Percentiles rank a stretch among this genome's conserved stretches.
Evolutionary conservation across 2,329 filamentous ascomycete species (phyloP).

Genomic region (Lachnellula willkommii): DNA sequence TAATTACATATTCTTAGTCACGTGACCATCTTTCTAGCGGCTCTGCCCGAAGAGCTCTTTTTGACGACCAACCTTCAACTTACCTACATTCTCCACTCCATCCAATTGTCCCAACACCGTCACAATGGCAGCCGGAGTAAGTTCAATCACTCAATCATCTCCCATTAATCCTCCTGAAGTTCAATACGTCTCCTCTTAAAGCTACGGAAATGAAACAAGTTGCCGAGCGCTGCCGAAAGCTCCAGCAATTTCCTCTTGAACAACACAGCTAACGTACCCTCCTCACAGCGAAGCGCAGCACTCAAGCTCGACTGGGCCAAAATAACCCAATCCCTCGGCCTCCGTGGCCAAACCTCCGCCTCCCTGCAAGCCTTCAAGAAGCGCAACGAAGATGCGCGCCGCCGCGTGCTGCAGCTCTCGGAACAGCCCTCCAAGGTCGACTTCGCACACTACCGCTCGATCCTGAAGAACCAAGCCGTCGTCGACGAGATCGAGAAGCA

Average conservation of each 20-base stretch:
- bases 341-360: constrained; percentile 87
- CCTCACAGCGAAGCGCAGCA: constrained; percentile 83
- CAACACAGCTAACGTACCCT: constrained; percentile 22
- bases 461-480: constrained; percentile 94
- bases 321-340: constrained; percentile 87
- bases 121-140: constrained; percentile 64
- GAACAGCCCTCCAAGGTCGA: constrained; percentile 84
- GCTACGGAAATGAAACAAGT: constrained; percentile 2
- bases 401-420: constrained; percentile 78
- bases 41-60: constrained; percentile 10
- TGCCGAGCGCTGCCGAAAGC: constrained; percentile 17
- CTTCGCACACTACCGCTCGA: constrained; percentile 84
- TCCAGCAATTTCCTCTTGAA: constrained; percentile 9
- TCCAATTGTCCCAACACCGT: constrained; percentile 42
- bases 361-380: constrained; percentile 97
- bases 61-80: constrained; percentile 19
- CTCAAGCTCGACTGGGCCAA: constrained; percentile 99
- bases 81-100: constrained; percentile 39
- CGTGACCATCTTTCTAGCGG: constrained; percentile 18
- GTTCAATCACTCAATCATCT: constrained; percentile 37
- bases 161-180: constrained; percentile 1
- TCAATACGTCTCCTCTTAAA: not conserved
- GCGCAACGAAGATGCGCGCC: constrained; percentile 97
- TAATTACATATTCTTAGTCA: not conserved
- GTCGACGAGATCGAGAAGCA: constrained; percentile 97